Evolutionary conservation across 2,329 filamentous ascomycete genomes (phyloP).

Genomic region (Aspergillus caelatus): DNA sequence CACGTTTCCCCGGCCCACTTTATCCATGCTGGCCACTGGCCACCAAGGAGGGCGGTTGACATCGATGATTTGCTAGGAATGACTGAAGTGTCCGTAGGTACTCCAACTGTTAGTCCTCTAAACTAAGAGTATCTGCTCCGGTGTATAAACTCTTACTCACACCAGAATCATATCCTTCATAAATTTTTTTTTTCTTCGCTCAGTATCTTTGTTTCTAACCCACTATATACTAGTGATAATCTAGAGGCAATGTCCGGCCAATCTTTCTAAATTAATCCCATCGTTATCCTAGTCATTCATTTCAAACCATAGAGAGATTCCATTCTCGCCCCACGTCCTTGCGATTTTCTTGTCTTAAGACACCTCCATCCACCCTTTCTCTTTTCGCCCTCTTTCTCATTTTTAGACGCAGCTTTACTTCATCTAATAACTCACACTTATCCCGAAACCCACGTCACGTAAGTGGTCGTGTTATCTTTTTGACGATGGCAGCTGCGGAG

Average conservation of each 20-base stretch:
- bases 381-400: background rate
- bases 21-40: background rate
- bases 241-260: background rate
- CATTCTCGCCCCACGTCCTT: background rate
- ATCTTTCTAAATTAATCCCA: background rate
- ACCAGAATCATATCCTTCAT: slow-evolving; percentile 2
- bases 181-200: background rate
- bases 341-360: background rate
- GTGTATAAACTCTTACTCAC: slow-evolving; percentile 17
- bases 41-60: background rate
- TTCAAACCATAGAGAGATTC: background rate
- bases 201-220: background rate
- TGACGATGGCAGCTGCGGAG: slow-evolving; percentile 20
- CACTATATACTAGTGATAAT: background rate
- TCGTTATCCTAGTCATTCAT: background rate
- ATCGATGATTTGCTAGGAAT: slow-evolving; percentile 13
- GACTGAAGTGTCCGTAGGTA: background rate
- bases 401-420: background rate
- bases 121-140: background rate
- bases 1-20: slow-evolving; percentile 4
- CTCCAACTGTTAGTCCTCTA: too few relatives aligned
- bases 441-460: background rate
- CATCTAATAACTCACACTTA: background rate
- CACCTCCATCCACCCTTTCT: background rate
- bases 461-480: background rate